Conservation (phyloP, 169 alveolate genomes). For the Sarcocystis neurona region DNA sequence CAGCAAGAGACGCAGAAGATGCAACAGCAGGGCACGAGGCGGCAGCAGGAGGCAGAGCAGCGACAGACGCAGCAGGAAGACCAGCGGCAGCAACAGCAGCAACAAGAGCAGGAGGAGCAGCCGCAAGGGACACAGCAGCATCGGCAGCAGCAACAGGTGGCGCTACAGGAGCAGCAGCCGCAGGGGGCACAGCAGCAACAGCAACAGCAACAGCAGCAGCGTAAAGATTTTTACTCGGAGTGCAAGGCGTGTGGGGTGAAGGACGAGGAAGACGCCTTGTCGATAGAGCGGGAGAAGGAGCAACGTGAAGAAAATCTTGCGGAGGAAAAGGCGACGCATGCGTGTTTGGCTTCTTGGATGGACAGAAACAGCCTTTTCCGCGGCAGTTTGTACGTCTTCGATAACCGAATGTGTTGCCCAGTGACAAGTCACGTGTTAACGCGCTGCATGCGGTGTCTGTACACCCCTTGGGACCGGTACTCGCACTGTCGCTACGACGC, state of each 20-base stretch:
- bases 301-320: neutral
- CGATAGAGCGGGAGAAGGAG: neutral
- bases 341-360: neutral
- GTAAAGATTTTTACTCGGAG: neutral
- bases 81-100: neutral
- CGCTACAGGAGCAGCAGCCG: neutral
- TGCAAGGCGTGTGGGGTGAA: neutral
- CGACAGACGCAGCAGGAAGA: neutral
- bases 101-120: neutral
- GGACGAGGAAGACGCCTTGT: neutral
- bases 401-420: constrained; percentile 60
- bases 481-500: constrained; percentile 56
- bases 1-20: neutral
- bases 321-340: neutral
- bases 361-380: constrained; percentile 13
- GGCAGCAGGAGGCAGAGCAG: neutral
- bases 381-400: constrained; percentile 67
- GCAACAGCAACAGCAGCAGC: neutral
- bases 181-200: neutral
- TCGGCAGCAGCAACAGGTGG: neutral
- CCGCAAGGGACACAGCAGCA: neutral
- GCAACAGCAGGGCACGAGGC: neutral
- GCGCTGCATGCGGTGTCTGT: constrained; percentile 36
- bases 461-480: constrained; percentile 41
- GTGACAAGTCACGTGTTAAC: constrained; percentile 56